Conservation (phyloP, 116 monocot genomes). For the Thalassia testudinum region DNA sequence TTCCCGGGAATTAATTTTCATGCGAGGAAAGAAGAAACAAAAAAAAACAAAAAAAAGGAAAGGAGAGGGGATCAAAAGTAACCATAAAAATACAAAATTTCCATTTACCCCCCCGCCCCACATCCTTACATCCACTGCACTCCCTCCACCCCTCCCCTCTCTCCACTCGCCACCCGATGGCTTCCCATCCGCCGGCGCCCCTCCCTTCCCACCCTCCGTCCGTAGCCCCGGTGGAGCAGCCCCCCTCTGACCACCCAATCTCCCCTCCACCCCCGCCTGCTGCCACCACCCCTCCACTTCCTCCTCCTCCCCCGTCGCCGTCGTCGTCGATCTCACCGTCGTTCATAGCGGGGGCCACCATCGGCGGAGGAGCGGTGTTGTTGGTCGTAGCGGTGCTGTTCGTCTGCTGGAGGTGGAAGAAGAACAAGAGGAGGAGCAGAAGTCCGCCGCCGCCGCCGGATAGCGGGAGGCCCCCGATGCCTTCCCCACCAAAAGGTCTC, state of each 20-base stretch:
- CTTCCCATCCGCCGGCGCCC: background rate
- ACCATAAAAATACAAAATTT: too few species aligned
- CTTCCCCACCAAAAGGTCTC: background rate
- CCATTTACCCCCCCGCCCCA: background rate
- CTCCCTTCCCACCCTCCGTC: background rate
- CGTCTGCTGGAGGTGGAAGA: slow-evolving; percentile 11
- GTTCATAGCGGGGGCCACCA: slow-evolving; percentile 6
- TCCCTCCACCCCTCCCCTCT: background rate
- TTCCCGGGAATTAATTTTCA: too few species aligned
- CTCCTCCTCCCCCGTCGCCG: background rate
- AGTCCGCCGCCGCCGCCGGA: background rate
- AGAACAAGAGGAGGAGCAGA: background rate
- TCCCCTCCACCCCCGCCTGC: background rate
- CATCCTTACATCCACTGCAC: background rate
- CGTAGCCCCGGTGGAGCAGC: too few species aligned
- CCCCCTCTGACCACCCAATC: background rate
- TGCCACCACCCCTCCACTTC: background rate
- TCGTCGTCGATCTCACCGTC: background rate
- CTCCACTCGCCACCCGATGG: background rate
- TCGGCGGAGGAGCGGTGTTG: slow-evolving; percentile 5
- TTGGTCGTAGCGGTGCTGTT: slow-evolving; percentile 1
- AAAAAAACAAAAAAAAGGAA: too few species aligned
- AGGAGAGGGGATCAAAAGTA: too few species aligned
- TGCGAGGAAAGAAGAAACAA: too few species aligned
- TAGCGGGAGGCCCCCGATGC: background rate